Evolutionary conservation across 192 early-diverging fungal species (phyloP), one percentile per base, ranked within the genome.

Genomic region (Cetraspora pellucida): DNA sequence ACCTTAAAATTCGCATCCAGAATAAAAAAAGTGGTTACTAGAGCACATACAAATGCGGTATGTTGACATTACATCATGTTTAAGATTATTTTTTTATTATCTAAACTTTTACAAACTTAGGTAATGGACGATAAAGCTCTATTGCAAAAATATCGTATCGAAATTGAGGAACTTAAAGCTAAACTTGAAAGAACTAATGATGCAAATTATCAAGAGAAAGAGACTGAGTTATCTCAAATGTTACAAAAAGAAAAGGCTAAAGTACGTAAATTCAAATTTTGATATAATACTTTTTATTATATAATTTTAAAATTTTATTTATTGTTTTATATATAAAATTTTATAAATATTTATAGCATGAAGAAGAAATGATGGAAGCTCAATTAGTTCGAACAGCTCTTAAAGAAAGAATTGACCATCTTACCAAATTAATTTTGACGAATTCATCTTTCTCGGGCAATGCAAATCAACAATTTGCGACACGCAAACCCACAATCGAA

Each of bases 1-100:
- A 99, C 97, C 3, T 89, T 99, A 31, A 98, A 99, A 79, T 99
- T 98, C 84, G 97, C 97, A 0, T 84, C 89, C 13, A 87, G 96
- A 7, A 94, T 97, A 54, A 98, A 98, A 81, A 94, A 93, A 72
- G 91, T 99, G 17, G 83, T 88, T 11, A 89, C 93, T 21, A 89
- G 89, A 65, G 95, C 97, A 5, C 85, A 93, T 50, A 91, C 92
- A 55, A 97, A 98, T 84, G 85, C 89, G 27, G 87, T 90, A 13
- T 69, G 70, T 69, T 45, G 58, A 46, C 10, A 14, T 28, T 6
- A 46, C 2, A 23, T 8, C 13, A 25, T 13, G 45, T 45, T 67
- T 46, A 21, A 43, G 31, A 45, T 9, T 44, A 46, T 11, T 21
- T 14, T 49, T 57, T 23, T 77, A 19, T 52, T 77, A 17, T 17